Percentiles rank a stretch among this genome's conserved stretches.
Evolutionary conservation across 2,329 filamentous ascomycete genomes (phyloP).

Genomic region (Fusarium graminum): DNA sequence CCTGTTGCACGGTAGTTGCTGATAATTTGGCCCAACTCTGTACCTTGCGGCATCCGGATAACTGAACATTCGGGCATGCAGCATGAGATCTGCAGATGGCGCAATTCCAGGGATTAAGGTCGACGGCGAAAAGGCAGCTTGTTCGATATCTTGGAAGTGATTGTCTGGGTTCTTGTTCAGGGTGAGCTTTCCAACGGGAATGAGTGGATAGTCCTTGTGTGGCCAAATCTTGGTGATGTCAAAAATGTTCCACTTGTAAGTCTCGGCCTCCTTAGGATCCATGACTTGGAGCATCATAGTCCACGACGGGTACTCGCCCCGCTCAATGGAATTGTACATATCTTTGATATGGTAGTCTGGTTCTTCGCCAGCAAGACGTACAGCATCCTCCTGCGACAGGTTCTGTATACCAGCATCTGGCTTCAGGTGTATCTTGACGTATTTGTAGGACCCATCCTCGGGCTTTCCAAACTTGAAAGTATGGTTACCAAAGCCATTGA

Average conservation of each 20-base stretch:
- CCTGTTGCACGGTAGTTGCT: conserved; percentile 59
- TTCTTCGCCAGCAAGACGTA: conserved; percentile 5
- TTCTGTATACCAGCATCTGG: conserved; percentile 12
- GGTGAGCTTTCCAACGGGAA: conserved; percentile 2
- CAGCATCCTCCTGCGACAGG: conserved; percentile 1
- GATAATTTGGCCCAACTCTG: conserved; percentile 65
- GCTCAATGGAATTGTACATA: conserved; percentile 7
- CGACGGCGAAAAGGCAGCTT: conserved; percentile 65
- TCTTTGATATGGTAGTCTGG: conserved; percentile 14
- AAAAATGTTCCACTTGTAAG: conserved; percentile 16
- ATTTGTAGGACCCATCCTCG: conserved; percentile 15
- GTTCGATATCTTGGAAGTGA: conserved; percentile 64
- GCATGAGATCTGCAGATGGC: conserved; percentile 59
- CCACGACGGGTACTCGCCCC: not conserved
- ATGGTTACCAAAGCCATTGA: conserved; percentile 8
- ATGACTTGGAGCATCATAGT: conserved; percentile 7
- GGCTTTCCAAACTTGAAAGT: conserved; percentile 16
- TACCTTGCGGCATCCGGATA: conserved; percentile 65
- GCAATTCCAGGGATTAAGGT: conserved; percentile 65
- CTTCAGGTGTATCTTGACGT: conserved; percentile 23
- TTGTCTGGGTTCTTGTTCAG: conserved; percentile 49
- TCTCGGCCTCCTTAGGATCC: conserved; percentile 9
- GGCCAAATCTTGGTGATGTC: conserved; percentile 20
- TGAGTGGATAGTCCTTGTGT: not conserved
- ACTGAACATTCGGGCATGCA: conserved; percentile 64